phyloP scores from a whole-genome alignment of 208 protist genomes.

The Leptomonas pyrrhocoris region DNA sequence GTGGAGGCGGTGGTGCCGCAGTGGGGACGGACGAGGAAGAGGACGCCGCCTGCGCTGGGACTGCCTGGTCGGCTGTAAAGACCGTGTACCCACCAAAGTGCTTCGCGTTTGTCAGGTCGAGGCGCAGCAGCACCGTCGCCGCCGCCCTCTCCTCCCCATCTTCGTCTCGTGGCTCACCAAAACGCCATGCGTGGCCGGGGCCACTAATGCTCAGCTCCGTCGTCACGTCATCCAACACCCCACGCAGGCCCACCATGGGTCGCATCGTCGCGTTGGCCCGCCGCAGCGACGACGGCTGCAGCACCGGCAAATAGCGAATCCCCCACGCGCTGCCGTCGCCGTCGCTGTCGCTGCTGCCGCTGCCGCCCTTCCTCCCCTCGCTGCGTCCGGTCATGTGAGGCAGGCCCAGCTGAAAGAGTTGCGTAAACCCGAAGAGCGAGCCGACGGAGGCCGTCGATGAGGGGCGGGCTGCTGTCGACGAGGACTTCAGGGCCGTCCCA shows the following conservation, averaged over 20 bases:
- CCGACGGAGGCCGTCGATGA: slow-evolving; percentile 2
- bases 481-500: not conserved
- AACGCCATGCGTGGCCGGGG: not conserved
- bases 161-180: not conserved
- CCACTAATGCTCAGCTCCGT: slow-evolving; percentile 74
- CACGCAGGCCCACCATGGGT: slow-evolving; percentile 68
- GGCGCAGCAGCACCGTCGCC: slow-evolving; percentile 59
- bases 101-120: slow-evolving; percentile 57
- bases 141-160: not conserved
- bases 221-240: slow-evolving; percentile 63
- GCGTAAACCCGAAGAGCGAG: slow-evolving; percentile 17
- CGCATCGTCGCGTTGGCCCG: slow-evolving; percentile 58
- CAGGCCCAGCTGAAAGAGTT: slow-evolving; percentile 35
- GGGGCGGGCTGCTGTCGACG: not conserved
- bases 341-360: not conserved
- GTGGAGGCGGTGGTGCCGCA: not conserved
- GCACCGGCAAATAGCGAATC: slow-evolving; percentile 59
- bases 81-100: slow-evolving; percentile 58
- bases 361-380: slow-evolving; percentile 1
- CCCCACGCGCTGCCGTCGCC: slow-evolving; percentile 13
- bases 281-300: slow-evolving; percentile 46
- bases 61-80: slow-evolving; percentile 2
- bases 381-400: slow-evolving; percentile 15
- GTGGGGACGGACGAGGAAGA: not conserved
- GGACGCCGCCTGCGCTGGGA: not conserved